Base-by-base conservation (phyloP, 2,329 filamentous ascomycete genomes). In the Fusarium equiseti region DNA sequence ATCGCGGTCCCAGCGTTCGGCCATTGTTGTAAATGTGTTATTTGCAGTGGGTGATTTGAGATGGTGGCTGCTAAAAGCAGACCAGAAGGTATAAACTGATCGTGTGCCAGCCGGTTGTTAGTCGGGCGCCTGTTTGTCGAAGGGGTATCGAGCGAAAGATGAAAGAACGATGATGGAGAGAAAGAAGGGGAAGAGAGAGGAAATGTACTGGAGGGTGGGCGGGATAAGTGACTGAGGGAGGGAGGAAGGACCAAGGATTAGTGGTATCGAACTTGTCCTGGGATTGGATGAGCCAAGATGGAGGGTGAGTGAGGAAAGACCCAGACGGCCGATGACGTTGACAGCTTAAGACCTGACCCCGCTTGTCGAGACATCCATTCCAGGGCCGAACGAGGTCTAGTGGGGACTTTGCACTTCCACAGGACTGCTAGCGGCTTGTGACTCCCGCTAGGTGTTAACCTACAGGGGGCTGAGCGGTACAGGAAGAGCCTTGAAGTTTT, bases 1-100 rank as follows among this genome's bases (percentile, higher is more conserved):
- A 68, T 88, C 87, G 49, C 83, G 83, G 73, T 90, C 87, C 87
- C 86, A 90, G 73, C 80, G 80, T 65, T 81, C 80, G 64, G 71
- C 74, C 77, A 79, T 78, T 63, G 53, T 72, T 63, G 51, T 35
- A 20, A 11, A n/a, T 42, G 18, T 42, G 31, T 15, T n/a, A 12
- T n/a, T 27, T 58, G 48, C 6, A 15, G 32, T 53, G 49, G 35
- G 55, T 58, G 51, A 43, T 59, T 45, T 49, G 24, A 68, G 60
- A 43, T 38, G 45, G 48, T 35, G 53, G 64, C 56, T 66, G 53
- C 59, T 55, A 43, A 22, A 53, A 65, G 61, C 44, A 65, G 44
- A 20, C 53, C 51, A 18, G 24, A 64, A 63, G 53, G 63, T 74
- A 59, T 51, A 64, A 38, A 48, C 57, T 63, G 48, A 44, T 53